These are phyloP conservation scores for Lactarius sanguifluus DNA, from an alignment of 768 basidiomycete genomes.

Conservation along the genomic window DNA sequence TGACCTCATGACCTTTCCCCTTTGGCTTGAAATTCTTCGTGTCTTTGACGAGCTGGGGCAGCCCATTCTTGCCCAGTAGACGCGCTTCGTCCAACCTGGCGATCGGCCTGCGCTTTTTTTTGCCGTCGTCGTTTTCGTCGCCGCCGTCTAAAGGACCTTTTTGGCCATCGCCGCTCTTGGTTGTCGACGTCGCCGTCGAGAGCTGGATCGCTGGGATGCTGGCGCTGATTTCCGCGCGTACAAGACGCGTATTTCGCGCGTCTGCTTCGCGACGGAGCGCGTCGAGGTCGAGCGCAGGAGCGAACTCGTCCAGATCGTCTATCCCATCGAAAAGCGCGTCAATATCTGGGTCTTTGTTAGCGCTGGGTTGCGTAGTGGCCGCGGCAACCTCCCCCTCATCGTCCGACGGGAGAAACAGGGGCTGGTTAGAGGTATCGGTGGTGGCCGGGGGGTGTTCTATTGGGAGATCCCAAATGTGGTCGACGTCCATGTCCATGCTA, in stretches of 20 bases:
- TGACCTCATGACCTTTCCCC: conserved; percentile 92
- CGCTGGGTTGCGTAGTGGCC: conserved; percentile 1
- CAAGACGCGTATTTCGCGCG: conserved; percentile 42
- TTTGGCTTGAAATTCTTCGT: conserved; percentile 76
- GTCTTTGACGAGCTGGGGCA: conserved; percentile 75
- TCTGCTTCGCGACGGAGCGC: conserved; percentile 56
- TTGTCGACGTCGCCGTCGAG: conserved; percentile 31
- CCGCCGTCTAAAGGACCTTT: conserved; percentile 30
- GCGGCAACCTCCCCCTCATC: conserved; percentile 49
- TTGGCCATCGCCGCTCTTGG: conserved; percentile 38
- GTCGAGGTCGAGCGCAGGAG: conserved; percentile 52
- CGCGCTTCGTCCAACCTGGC: conserved; percentile 73
- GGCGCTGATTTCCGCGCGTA: conserved; percentile 48
- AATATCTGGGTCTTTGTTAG: conserved; percentile 35
- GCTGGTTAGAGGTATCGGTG: conserved; percentile 35
- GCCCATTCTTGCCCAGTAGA: conserved; percentile 70
- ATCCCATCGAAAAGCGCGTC: conserved; percentile 48
- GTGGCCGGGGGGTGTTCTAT: conserved; percentile 33
- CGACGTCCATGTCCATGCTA: conserved; percentile 39
- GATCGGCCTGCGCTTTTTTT: conserved; percentile 51
- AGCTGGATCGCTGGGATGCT: conserved; percentile 49
- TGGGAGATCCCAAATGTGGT: conserved; percentile 56
- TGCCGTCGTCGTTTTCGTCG: conserved; percentile 35
- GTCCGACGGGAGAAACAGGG: conserved; percentile 58
- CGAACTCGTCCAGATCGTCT: conserved; percentile 50